Evolutionary conservation across 1,139 yeast genomes (phyloP).

Genomic region (Wickerhamomyces sp.): DNA sequence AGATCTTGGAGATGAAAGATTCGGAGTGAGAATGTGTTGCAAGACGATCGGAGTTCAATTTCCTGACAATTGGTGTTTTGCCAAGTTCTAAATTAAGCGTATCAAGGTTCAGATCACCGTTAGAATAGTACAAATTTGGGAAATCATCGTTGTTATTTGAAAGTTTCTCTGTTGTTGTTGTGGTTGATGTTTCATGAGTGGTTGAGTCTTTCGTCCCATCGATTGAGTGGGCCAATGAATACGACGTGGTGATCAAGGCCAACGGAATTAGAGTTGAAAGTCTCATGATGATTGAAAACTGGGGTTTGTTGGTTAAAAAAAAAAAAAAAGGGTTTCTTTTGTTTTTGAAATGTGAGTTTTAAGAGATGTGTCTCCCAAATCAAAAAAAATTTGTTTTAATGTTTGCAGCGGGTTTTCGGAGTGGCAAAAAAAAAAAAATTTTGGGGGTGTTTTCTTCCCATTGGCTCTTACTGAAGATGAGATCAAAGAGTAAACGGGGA

Average conservation of each 20-base stretch:
- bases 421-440: no score
- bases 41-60: conserved; percentile 24
- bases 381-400: no score
- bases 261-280: background rate
- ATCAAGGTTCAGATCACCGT: conserved; percentile 37
- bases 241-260: background rate
- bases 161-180: background rate
- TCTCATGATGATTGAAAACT: no score
- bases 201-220: background rate
- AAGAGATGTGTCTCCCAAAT: no score
- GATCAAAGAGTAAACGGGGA: no score
- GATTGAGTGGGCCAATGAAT: background rate
- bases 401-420: no score
- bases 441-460: no score
- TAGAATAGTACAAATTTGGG: conserved; percentile 17
- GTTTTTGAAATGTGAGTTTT: no score
- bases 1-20: conserved; percentile 27
- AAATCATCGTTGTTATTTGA: background rate
- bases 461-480: no score
- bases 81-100: conserved; percentile 23
- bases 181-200: background rate
- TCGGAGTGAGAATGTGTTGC: conserved; percentile 22
- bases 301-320: no score
- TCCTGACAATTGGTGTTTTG: conserved; percentile 33
- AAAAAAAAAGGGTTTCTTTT: no score